Conservation (phyloP, 768 basidiomycete species). For the Mycena galopus region DNA sequence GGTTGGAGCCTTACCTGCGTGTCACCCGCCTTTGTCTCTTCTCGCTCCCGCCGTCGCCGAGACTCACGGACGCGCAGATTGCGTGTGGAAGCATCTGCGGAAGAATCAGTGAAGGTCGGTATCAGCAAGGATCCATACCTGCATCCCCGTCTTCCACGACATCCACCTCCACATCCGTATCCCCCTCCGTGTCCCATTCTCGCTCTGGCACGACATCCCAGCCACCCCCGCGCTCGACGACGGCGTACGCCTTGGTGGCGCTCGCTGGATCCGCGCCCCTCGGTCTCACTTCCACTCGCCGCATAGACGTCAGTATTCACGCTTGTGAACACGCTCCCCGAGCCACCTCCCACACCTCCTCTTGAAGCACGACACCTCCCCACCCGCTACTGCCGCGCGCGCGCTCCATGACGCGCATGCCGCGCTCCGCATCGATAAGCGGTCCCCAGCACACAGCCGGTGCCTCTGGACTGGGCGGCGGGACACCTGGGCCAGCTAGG, state of each 20-base stretch:
- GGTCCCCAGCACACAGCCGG: slow-evolving; percentile 21
- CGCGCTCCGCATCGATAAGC: slow-evolving; percentile 28
- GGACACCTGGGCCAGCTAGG: slow-evolving; percentile 30
- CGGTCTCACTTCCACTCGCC: background rate
- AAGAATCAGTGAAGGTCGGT: background rate
- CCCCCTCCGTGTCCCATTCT: slow-evolving; percentile 41
- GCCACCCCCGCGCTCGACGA: slow-evolving; percentile 19
- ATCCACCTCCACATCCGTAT: slow-evolving; percentile 12
- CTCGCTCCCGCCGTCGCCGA: too few relatives aligned
- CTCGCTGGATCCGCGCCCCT: background rate
- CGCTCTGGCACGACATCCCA: slow-evolving; percentile 13
- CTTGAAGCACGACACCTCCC: slow-evolving; percentile 17
- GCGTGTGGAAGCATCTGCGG: too few relatives aligned
- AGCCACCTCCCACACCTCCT: too few relatives aligned
- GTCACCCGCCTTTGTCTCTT: too few relatives aligned
- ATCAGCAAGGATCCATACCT: background rate
- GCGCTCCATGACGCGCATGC: slow-evolving; percentile 12
- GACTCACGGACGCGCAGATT: too few relatives aligned
- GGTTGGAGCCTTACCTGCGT: too few relatives aligned
- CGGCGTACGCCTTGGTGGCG: slow-evolving; percentile 15
- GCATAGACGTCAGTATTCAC: background rate
- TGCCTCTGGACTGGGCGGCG: slow-evolving; percentile 27
- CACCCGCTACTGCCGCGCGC: slow-evolving; percentile 22
- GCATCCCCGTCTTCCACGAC: background rate
- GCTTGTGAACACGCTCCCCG: background rate